Evolutionary conservation across 352 stramenopile genomes (phyloP), one percentile per base, ranked within the genome.

Genomic region (Globisporangium irregulare): DNA sequence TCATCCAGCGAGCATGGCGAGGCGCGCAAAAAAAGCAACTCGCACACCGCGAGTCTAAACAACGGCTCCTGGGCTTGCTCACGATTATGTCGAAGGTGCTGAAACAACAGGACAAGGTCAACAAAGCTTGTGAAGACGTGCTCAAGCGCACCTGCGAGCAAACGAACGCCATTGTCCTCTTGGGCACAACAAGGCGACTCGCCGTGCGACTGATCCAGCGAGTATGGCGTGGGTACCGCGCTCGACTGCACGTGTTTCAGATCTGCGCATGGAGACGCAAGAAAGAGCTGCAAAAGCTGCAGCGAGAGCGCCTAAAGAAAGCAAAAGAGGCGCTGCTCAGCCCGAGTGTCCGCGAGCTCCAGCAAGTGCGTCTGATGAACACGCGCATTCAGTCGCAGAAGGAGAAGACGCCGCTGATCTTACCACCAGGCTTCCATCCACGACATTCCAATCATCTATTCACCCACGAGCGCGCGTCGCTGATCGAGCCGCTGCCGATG

Each of bases 191-290:
- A 2, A 70, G 73, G 15, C 74, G 78, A 29, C 41, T 86, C 12
- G 76, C 74, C 1, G 77, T 62, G 8, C 67, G 73, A 2, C 51
- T 79, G 6, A 75, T 90, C 10, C 82, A 90, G 68, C 76, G 82
- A 7, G 77, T 87, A 22, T 90, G 82, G 82, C 73, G 80, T n/a
- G 80, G 80, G 1, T 75, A 83, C 64, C 71, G 71, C 27, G 77
- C 72, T 10, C 75, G 80, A 14, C 34, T 68, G 4, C 66, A 71
- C 0, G 75, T 77, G 41, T 62, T 67, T 41, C 64, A 59, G 1
- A 18, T 85, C n/a, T 65, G 72, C 1, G 61, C 75, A 1, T 76
- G 61, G 64, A 76, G 70, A 18, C 62, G 62, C 32, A 75, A 63
- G 59, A 75, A 63, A 20, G 55, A 62, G 27, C n/a, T 73, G 38